Evolutionary conservation across 805 yeast genomes (phyloP).

Genomic region (Ogataea glucozyma): DNA sequence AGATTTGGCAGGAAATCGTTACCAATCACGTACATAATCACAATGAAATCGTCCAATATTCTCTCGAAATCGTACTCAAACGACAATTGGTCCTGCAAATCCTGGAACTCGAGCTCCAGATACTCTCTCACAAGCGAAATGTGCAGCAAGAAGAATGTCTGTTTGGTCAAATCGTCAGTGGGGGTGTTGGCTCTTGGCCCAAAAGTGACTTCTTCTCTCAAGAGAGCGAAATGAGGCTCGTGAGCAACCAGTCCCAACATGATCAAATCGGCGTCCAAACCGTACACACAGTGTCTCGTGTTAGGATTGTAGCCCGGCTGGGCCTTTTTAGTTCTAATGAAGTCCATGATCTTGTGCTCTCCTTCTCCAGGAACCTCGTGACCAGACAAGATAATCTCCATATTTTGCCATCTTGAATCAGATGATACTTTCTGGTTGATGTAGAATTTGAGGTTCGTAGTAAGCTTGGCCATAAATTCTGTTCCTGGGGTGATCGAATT

Average conservation of each 20-base stretch:
- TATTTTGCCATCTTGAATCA: slow-evolving; percentile 82
- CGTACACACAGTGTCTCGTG: slow-evolving; percentile 90
- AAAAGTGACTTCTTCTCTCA: slow-evolving; percentile 94
- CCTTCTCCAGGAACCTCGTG: slow-evolving; percentile 99
- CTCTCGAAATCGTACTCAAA: slow-evolving; percentile 85
- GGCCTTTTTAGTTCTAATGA: slow-evolving; percentile 76
- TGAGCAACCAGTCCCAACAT: slow-evolving; percentile 90
- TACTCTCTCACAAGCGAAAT: slow-evolving; percentile 88
- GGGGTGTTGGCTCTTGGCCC: slow-evolving; percentile 47
- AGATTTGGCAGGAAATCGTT: slow-evolving; percentile 96
- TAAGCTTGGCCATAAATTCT: slow-evolving; percentile 89
- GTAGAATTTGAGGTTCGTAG: slow-evolving; percentile 79
- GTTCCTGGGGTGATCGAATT: slow-evolving; percentile 97
- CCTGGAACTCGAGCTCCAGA: slow-evolving; percentile 79
- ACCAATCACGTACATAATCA: slow-evolving; percentile 92
- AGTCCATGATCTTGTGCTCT: slow-evolving; percentile 96
- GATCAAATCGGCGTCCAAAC: slow-evolving; percentile 93
- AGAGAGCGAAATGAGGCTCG: slow-evolving; percentile 91
- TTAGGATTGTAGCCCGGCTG: slow-evolving; percentile 73
- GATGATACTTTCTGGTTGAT: slow-evolving; percentile 84
- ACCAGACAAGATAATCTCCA: slow-evolving; percentile 79
- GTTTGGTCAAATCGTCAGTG: slow-evolving; percentile 61
- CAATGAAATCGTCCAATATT: slow-evolving; percentile 86
- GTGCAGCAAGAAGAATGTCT: slow-evolving; percentile 81
- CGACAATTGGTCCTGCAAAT: slow-evolving; percentile 59